Evolutionary conservation across 768 basidiomycete species (phyloP).

Genomic region (Lactarius trivialis): DNA sequence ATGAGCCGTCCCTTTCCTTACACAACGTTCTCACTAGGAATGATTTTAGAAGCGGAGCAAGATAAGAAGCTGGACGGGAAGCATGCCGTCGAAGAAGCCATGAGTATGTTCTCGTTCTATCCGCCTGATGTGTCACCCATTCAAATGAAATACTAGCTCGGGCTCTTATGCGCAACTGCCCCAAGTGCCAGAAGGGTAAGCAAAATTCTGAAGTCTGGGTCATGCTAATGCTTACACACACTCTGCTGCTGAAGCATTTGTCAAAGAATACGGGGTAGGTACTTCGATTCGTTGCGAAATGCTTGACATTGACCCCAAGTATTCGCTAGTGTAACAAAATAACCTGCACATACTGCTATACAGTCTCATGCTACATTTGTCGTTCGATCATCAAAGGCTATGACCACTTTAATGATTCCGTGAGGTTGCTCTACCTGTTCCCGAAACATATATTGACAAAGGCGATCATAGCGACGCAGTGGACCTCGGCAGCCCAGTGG

Average conservation of each 20-base stretch:
- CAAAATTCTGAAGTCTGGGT: neutral
- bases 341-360: constrained; percentile 64
- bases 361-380: constrained; percentile 82
- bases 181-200: constrained; percentile 73
- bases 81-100: constrained; percentile 85
- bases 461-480: constrained; percentile 7
- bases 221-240: neutral
- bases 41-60: constrained; percentile 55
- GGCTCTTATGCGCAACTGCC: constrained; percentile 84
- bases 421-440: constrained; percentile 18
- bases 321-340: constrained; percentile 82
- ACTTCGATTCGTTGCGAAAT: neutral
- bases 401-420: constrained; percentile 58
- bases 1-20: no score
- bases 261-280: constrained; percentile 73
- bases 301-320: constrained; percentile 2
- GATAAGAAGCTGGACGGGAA: constrained; percentile 68
- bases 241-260: constrained; percentile 59
- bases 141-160: constrained; percentile 43
- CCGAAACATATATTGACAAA: neutral
- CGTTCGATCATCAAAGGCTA: constrained; percentile 66
- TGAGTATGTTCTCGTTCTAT: constrained; percentile 50
- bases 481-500: constrained; percentile 5
- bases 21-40: constrained; percentile 8
- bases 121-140: constrained; percentile 9